Evolutionary conservation across 768 basidiomycete species (phyloP).

Genomic region (Phanerodontia chrysosporium): DNA sequence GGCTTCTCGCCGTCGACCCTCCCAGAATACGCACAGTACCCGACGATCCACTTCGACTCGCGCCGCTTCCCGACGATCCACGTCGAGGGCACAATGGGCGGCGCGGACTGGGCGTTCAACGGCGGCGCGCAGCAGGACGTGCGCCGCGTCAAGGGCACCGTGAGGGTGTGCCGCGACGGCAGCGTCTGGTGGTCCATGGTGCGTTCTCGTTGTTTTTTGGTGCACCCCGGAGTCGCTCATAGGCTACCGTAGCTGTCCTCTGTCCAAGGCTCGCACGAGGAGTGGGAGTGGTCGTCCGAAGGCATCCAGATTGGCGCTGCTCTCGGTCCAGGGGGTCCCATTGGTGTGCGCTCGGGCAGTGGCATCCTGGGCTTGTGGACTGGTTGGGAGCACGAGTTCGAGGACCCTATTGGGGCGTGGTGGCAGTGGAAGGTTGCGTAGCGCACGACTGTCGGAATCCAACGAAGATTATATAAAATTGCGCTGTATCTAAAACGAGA

Average conservation of each 20-base stretch:
- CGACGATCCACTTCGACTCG: slow-evolving; percentile 43
- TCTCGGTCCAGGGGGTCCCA: background rate
- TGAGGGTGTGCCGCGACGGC: slow-evolving; percentile 46
- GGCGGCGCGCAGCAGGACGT: slow-evolving; percentile 18
- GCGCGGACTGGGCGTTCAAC: slow-evolving; percentile 28
- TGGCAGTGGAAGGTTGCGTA: slow-evolving; percentile 17
- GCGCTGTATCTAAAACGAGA: too few relatives aligned
- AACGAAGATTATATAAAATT: too few relatives aligned
- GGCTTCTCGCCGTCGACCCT: slow-evolving; percentile 22
- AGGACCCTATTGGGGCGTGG: slow-evolving; percentile 24
- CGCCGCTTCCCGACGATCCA: slow-evolving; percentile 34
- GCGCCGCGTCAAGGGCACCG: slow-evolving; percentile 38
- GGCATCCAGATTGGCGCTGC: slow-evolving; percentile 47
- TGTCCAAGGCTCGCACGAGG: slow-evolving; percentile 16
- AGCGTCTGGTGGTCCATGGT: slow-evolving; percentile 51
- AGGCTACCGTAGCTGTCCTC: slow-evolving; percentile 4
- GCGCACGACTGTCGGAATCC: too few relatives aligned
- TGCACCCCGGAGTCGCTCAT: background rate
- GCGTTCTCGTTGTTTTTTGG: slow-evolving; percentile 10
- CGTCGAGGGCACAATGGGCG: slow-evolving; percentile 41
- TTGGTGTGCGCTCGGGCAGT: slow-evolving; percentile 42
- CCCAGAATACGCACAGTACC: slow-evolving; percentile 29
- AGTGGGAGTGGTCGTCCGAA: slow-evolving; percentile 49
- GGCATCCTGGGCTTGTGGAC: slow-evolving; percentile 58
- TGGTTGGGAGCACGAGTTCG: slow-evolving; percentile 40